Evolutionary conservation across 768 basidiomycete genomes (phyloP), one percentile per base, ranked within the genome.

Genomic region (Pleurotus tuoliensis): DNA sequence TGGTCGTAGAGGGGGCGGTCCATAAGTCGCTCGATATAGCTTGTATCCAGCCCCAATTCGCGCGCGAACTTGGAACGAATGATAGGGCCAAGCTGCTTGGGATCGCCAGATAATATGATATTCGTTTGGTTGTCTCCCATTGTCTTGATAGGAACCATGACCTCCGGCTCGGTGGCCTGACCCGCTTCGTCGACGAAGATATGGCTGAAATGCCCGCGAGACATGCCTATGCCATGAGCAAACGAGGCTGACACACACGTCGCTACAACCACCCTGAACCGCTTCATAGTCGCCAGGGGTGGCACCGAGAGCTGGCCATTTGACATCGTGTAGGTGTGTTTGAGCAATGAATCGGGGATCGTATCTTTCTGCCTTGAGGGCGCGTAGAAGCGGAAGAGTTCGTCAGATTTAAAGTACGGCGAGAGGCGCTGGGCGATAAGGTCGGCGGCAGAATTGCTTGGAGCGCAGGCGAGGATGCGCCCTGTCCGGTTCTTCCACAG

Each of bases 381-480:
- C 0, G 86, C 73, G 56, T 85, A 80, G 18, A 86, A 70, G 3
- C 86, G 73, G 64, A 86, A 82, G 24, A 87, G 62, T 43, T 76
- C 61, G 0, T 64, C 63, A 0, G 61, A 58, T 22, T 71, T 70
- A 8, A 81, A 71, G 2, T 60, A 54, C 2, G 56, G 54, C n/a
- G 41, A 43, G 2, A 87, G 71, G 11, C 77, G 72, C 22, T 70
- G 62, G 1, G 82, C 77, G 16, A 86, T 72, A n/a, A 82, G 66
- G 59, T 88, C 86, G 2, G 84, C 85, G 0, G 86, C 86, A 1
- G 82, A 82, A 67, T 88, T 88, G 68, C 79, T 86, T 0, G 86
- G 86, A 0, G 86, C 84, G 59, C 85, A 87, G 0, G 81, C 86
- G 1, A 88, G 74, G 55, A 88, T 77, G 37, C 71, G 74, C 1